phyloP scores from a whole-genome alignment of 2,329 filamentous ascomycete genomes.

The Westerdykella aurantiaca region DNA sequence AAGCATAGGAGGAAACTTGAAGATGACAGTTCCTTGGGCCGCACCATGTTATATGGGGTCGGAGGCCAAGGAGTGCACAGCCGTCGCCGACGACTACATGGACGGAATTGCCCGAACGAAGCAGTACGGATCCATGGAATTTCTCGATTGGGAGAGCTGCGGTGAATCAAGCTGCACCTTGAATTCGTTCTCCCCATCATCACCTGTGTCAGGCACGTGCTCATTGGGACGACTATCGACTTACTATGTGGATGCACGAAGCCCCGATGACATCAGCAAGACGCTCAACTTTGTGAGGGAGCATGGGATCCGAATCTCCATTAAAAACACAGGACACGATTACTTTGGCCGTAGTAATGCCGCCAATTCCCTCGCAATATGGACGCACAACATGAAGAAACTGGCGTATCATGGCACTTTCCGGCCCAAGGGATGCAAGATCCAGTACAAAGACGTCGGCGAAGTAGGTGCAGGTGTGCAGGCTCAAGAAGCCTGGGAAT shows the following conservation, averaged over 20 bases:
- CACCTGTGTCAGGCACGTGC: constrained; percentile 22
- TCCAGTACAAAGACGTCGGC: constrained; percentile 27
- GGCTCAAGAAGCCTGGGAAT: constrained; percentile 33
- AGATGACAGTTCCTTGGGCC: constrained; percentile 28
- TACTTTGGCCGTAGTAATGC: constrained; percentile 32
- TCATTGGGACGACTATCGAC: constrained; percentile 30
- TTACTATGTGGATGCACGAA: constrained; percentile 29
- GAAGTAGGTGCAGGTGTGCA: constrained; percentile 32
- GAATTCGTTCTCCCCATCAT: constrained; percentile 21
- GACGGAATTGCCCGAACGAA: constrained; percentile 20
- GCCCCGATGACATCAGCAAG: constrained; percentile 21
- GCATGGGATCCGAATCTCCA: constrained; percentile 30
- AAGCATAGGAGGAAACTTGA: constrained; percentile 26
- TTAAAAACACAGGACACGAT: constrained; percentile 36
- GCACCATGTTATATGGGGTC: constrained; percentile 23
- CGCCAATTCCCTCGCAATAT: constrained; percentile 31
- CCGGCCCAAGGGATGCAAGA: constrained; percentile 19
- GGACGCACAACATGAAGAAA: constrained; percentile 34
- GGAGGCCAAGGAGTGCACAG: constrained; percentile 17
- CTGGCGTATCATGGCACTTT: constrained; percentile 22
- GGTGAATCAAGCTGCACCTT: constrained; percentile 27
- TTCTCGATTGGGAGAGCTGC: constrained; percentile 32
- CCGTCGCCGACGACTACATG: constrained; percentile 19
- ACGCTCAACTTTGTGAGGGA: constrained; percentile 25
- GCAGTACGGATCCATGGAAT: constrained; percentile 33